Evolutionary conservation across 805 yeast genomes (phyloP), one percentile per base, ranked within the genome.

Genomic region (Saccharomycopsis fermentans): DNA sequence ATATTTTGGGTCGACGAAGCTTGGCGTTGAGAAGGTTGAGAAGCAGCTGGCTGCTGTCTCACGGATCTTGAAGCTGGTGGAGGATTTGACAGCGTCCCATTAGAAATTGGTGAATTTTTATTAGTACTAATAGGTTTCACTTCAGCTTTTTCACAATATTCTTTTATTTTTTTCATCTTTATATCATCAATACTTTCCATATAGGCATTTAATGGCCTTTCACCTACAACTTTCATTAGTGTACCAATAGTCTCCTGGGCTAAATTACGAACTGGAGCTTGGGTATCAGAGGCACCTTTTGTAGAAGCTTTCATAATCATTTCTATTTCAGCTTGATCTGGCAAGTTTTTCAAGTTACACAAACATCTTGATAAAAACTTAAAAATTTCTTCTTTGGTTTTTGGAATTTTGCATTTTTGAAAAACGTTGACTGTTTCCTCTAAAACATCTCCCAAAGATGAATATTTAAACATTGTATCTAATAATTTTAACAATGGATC

Each of bases 201-300:
- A 53, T 77, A 77, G 3, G 78, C 74, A 55, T 73, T 80, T 63
- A 90, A 71, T 55, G 81, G 84, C 56, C 90, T 74, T 65, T 81
- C 86, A 0, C 96, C 97, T 14, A 84, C 77, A n/a, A 90, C 78
- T 69, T 87, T 89, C 85, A 88, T 84, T 55, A 90, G 70, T 0
- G 87, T 82, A 6, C 97, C 98, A 39, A 90, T 78, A 64, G 84
- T 76, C 65, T 85, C 87, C 52, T 90, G 85, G 0, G 92, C 86
- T 4, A 84, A 82, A 55, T 83, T 80, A 67, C 99, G 81, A 1
- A 88, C 85, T 1, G 92, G 87, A 54, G 90, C 95, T 67, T 86
- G 87, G 0, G 96, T 83, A 64, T 94, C 99, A 47, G 81, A 75
- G 48, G 90, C 78, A n/a, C 88, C 74, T 65, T 84, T 87, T 8